phyloP scores from a whole-genome alignment of 1,284 basidiomycete genomes.

The Rhizoctonia solani region DNA sequence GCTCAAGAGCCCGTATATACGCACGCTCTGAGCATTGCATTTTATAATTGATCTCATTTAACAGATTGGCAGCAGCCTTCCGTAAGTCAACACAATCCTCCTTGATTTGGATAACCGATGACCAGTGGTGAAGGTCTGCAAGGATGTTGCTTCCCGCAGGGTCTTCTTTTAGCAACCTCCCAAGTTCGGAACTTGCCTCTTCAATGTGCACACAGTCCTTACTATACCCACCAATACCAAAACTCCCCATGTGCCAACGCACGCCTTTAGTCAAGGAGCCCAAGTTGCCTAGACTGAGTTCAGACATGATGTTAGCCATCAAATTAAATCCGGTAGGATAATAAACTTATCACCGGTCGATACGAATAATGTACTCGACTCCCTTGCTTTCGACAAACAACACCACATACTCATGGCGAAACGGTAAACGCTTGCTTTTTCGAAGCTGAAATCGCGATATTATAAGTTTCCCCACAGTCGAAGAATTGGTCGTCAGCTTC shows the following conservation, averaged over 20 bases:
- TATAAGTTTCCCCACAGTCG: background rate
- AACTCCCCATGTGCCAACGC: background rate
- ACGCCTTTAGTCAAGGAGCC: background rate
- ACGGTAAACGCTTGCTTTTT: background rate
- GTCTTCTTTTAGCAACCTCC: background rate
- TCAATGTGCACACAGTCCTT: background rate
- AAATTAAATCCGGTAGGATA: background rate
- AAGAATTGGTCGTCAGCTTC: background rate
- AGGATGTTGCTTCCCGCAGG: background rate
- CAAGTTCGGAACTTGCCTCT: background rate
- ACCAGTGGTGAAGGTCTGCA: constrained; percentile 1
- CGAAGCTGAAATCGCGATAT: background rate
- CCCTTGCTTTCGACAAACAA: background rate
- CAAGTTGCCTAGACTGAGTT: background rate
- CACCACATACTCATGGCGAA: background rate
- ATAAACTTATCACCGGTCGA: background rate
- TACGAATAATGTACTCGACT: background rate
- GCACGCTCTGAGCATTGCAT: background rate
- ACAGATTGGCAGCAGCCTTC: background rate
- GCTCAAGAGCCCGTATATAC: no score
- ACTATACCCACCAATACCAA: background rate
- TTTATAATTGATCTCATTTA: background rate
- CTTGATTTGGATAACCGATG: background rate
- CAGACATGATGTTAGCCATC: background rate
- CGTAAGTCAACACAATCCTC: background rate